Base-by-base conservation (phyloP, 345 rosid species). In the Salix caprea region DNA sequence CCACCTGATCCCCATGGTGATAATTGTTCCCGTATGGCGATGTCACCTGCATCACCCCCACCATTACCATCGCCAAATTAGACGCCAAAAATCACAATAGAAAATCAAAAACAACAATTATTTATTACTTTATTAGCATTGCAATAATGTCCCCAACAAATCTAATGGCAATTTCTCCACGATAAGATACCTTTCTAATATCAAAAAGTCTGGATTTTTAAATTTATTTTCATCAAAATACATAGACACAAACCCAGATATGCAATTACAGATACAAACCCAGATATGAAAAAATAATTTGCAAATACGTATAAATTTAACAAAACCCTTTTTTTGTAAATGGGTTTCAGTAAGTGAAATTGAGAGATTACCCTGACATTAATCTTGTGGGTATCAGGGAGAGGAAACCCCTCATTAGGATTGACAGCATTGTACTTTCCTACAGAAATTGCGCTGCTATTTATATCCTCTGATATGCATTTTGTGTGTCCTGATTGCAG, bases 381-480 rank as follows among this genome's bases (percentile, higher is more conserved):
- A 80, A 94, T 65, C 85, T 84, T 89, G 82, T 88, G 91, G 69
- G 85, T 65, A 71, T 88, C 83, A 1, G 97, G 92, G 60, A 91
- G 78, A 73, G 91, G 91, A 23, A 69, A 62, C 46, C 80, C 91
- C 16, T 86, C 94, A 34, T 83, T 75, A 3, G 88, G 90, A 80
- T 89, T 94, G 67, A 90, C 84, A 71, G 89, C 73, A 79, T 28
- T 69, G 83, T 91, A 92, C 72, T 80, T 88, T 42, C 91, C 97
- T 5, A 92, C 94, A 13, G 83, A 85, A 89, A 92, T 81, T n/a
- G 88, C 79, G 66, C 88, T 82, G 65, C 65, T 39, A 80, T 84
- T 94, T 64, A 94, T 89, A 66, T 94, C 97, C 80, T 94, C 98
- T 6, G 94, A 82, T 79, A 94, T 87, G 89, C 98, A 94, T 76